Base-by-base conservation (phyloP, 1,139 yeast species). In the Candida labiduridarum region DNA sequence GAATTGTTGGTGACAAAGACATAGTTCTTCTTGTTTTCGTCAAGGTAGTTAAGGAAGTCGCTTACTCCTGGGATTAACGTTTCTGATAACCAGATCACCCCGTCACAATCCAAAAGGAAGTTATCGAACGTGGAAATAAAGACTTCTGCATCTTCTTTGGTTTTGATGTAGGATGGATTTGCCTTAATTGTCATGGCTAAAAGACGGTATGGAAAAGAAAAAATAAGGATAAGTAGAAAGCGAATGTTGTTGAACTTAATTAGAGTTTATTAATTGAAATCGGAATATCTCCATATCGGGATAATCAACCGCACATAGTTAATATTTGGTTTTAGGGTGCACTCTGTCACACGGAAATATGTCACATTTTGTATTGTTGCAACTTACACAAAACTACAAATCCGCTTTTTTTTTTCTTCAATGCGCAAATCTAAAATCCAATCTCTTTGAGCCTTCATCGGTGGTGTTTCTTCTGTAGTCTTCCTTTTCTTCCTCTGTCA, bases 21-120 rank as follows among this genome's bases (percentile, higher is more conserved):
- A n/a, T n/a, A n/a, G n/a, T n/a, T n/a, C n/a, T n/a, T n/a, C n/a
- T n/a, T n/a, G n/a, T n/a, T n/a, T n/a, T n/a, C n/a, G n/a, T n/a
- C n/a, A n/a, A 92, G 69, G 52, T 80, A 65, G 8, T 79, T 76
- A 35, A 92, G 65, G 1, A 94, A 82, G 59, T 89, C 92, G 19
- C 72, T 73, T 10, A 88, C 87, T 15, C 84, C 79, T 2, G 96
- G 96, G 44, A 92, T 79, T 34, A 87, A 67, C 44, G 79, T 82
- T 48, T 81, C 81, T n/a, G 96, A 97, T 35, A 87, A 74, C 98
- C 98, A 92, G 47, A 92, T 74, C 6, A 92, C 99, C 0, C 92
- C 98, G 65, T 92, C 98, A 69, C 99, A n/a, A n/a, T n/a, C n/a
- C n/a, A n/a, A n/a, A n/a, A n/a, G n/a, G n/a, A n/a, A n/a, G n/a